A percentile compares a stretch with the other conserved stretches of the same genome.
Evolutionary conservation across 2,329 filamentous ascomycete genomes (phyloP).

Genomic region (Neopestalotiopsis rosae): DNA sequence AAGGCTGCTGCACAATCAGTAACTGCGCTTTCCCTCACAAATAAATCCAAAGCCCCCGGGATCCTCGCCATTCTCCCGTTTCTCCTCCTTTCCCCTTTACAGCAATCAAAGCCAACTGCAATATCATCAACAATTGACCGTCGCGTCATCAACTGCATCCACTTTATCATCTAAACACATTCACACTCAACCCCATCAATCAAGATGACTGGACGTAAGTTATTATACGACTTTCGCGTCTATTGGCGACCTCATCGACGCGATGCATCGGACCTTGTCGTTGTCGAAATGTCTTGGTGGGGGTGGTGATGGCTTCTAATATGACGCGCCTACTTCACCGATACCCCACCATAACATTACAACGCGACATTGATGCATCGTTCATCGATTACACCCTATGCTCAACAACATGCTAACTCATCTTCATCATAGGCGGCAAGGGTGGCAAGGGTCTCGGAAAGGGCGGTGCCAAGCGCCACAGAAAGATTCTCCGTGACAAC

Average conservation of each 20-base stretch:
- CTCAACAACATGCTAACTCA: slow-evolving; percentile 44
- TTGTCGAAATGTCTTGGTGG: slow-evolving; percentile 1
- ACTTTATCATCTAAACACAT: slow-evolving; percentile 26
- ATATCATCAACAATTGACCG: slow-evolving; percentile 4
- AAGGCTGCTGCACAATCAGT: slow-evolving; percentile 20
- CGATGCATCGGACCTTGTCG: slow-evolving; percentile 21
- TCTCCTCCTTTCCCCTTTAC: slow-evolving; percentile 26
- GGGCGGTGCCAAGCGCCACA: slow-evolving; percentile 97
- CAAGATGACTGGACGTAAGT: slow-evolving; percentile 79
- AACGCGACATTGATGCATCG: slow-evolving; percentile 16
- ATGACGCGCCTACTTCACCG: slow-evolving; percentile 14
- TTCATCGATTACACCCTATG: background rate
- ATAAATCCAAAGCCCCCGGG: slow-evolving; percentile 27
- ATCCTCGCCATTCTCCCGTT: slow-evolving; percentile 23
- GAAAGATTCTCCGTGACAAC: slow-evolving; percentile 99
- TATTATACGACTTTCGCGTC: slow-evolving; percentile 28
- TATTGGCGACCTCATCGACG: slow-evolving; percentile 22
- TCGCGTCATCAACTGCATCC: slow-evolving; percentile 37
- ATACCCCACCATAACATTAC: slow-evolving; percentile 20
- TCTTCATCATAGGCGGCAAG: slow-evolving; percentile 74
- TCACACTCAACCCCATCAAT: slow-evolving; percentile 37
- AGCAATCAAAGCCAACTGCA: slow-evolving; percentile 16
- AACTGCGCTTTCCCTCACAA: slow-evolving; percentile 22
- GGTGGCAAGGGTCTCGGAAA: slow-evolving; percentile 98
- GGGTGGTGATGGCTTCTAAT: slow-evolving; percentile 28